Conservation (phyloP, 1,284 basidiomycete species). For the Ustilago nuda region DNA sequence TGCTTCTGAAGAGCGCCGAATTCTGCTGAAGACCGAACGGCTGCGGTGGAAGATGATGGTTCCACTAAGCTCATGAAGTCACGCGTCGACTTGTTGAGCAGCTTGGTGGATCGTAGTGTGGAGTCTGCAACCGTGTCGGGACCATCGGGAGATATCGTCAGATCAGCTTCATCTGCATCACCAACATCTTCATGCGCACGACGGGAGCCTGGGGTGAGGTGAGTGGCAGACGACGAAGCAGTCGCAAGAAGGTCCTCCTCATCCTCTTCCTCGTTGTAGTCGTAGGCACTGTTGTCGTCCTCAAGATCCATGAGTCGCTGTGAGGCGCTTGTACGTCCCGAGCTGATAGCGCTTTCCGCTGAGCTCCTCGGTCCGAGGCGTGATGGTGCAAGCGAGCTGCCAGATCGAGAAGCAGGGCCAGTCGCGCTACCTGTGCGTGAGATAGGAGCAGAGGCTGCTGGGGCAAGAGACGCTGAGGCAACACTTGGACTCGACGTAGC, state of each 20-base stretch:
- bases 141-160: conserved; percentile 31
- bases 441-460: conserved; percentile 36
- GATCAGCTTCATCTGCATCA: conserved; percentile 27
- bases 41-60: conserved; percentile 23
- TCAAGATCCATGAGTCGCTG: conserved; percentile 28
- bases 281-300: conserved; percentile 8
- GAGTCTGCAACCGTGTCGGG: conserved; percentile 10
- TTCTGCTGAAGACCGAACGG: conserved; percentile 35
- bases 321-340: conserved; percentile 36
- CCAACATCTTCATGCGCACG: conserved; percentile 14
- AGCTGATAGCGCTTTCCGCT: conserved; percentile 40
- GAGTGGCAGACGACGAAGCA: background rate
- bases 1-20: conserved; percentile 53
- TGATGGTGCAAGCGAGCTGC: conserved; percentile 35
- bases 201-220: background rate
- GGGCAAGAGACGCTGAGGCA: conserved; percentile 23
- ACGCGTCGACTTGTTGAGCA: conserved; percentile 44
- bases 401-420: conserved; percentile 21
- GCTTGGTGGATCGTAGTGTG: conserved; percentile 28
- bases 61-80: conserved; percentile 57
- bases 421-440: conserved; percentile 33
- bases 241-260: conserved; percentile 18
- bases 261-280: conserved; percentile 20
- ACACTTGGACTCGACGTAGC: conserved; percentile 41
- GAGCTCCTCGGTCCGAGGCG: conserved; percentile 38